These are phyloP conservation scores for Sanguinoderma infundibulare DNA, from an alignment of 1,284 basidiomycete species.

Conservation along the genomic window DNA sequence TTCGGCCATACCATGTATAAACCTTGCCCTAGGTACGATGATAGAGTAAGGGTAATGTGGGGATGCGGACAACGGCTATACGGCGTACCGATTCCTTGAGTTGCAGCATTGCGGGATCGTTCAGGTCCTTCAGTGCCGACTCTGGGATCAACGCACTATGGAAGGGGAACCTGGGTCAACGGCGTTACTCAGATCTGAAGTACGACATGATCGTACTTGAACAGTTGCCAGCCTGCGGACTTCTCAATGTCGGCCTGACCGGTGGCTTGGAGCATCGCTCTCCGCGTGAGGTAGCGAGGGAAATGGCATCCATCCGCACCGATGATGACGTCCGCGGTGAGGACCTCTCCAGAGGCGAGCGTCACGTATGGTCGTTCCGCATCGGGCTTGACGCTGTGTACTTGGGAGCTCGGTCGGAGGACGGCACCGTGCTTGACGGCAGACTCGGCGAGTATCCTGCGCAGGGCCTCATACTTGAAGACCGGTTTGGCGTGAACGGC, in stretches of 20 bases:
- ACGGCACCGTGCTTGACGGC: conserved; percentile 29
- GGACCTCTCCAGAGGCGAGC: conserved; percentile 32
- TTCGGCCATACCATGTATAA: conserved; percentile 23
- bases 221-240: conserved; percentile 17
- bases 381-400: conserved; percentile 23
- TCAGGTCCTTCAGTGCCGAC: conserved; percentile 13
- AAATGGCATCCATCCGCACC: conserved; percentile 35
- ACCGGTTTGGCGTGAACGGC: neutral
- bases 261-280: conserved; percentile 24
- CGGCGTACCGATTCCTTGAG: conserved; percentile 10
- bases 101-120: conserved; percentile 21
- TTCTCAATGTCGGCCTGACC: conserved; percentile 11
- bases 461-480: conserved; percentile 29
- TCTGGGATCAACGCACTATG: conserved; percentile 22
- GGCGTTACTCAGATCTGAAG: neutral
- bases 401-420: conserved; percentile 22
- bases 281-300: conserved; percentile 21
- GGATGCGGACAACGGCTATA: too few species aligned
- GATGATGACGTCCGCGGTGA: conserved; percentile 36
- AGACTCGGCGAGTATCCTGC: conserved; percentile 27
- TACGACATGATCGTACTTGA: conserved; percentile 20
- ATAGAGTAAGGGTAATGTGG: neutral
- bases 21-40: conserved; percentile 14
- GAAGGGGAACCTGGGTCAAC: neutral
- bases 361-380: conserved; percentile 28